phyloP scores from a whole-genome alignment of 176 grass and related monocot genomes.

The Metroxylon sagu region DNA sequence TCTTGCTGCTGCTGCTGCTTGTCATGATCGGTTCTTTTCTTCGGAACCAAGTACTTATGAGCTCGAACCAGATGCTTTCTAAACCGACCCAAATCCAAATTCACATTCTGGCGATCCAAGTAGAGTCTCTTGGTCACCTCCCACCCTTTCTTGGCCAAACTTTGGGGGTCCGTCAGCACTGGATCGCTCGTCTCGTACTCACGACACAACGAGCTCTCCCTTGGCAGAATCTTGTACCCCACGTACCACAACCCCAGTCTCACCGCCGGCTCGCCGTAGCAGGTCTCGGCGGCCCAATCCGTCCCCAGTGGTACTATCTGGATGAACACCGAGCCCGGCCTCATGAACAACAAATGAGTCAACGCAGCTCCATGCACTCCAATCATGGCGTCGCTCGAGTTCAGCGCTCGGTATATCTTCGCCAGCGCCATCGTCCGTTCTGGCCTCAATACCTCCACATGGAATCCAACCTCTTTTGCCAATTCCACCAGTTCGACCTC shows the following conservation, averaged over 20 bases:
- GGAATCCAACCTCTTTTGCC: slow-evolving; percentile 32
- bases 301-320: slow-evolving; percentile 67
- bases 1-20: no score
- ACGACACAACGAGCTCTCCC: slow-evolving; percentile 46
- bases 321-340: slow-evolving; percentile 49
- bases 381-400: slow-evolving; percentile 56
- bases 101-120: slow-evolving; percentile 62
- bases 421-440: slow-evolving; percentile 56
- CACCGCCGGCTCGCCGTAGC: slow-evolving; percentile 51
- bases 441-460: slow-evolving; percentile 35
- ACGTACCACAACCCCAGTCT: slow-evolving; percentile 54
- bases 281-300: slow-evolving; percentile 70
- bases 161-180: slow-evolving; percentile 39
- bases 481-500: slow-evolving; percentile 25
- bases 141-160: slow-evolving; percentile 57
- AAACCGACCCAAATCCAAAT: slow-evolving; percentile 50
- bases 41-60: slow-evolving; percentile 27
- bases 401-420: slow-evolving; percentile 44
- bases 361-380: slow-evolving; percentile 71
- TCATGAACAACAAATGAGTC: slow-evolving; percentile 87
- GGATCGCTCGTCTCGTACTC: slow-evolving; percentile 37
- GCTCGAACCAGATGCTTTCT: slow-evolving; percentile 36
- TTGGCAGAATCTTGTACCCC: slow-evolving; percentile 43
- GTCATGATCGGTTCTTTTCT: neutral
- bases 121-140: slow-evolving; percentile 71